These are phyloP conservation scores for Kuraishia ogatae DNA, from an alignment of 805 yeast genomes.

Conservation along the genomic window DNA sequence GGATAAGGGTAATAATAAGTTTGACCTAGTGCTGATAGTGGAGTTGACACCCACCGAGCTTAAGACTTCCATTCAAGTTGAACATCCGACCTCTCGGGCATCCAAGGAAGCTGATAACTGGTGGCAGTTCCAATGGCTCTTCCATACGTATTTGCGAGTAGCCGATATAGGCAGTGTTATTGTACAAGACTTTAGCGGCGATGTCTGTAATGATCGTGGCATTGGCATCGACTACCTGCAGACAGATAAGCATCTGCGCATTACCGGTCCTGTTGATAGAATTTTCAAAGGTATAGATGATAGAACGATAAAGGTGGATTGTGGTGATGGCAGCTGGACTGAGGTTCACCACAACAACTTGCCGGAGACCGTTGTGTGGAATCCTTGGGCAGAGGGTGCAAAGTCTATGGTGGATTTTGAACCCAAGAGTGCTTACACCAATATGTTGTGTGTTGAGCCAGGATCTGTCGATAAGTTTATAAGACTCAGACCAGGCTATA, in stretches of 20 bases:
- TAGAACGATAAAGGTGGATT: conserved; percentile 48
- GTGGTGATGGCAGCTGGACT: conserved; percentile 32
- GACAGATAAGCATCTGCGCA: conserved; percentile 40
- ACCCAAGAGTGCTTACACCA: conserved; percentile 74
- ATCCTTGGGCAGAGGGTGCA: conserved; percentile 86
- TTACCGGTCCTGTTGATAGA: conserved; percentile 76
- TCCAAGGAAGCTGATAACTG: background rate
- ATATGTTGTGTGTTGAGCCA: conserved; percentile 93
- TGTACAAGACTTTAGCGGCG: conserved; percentile 72
- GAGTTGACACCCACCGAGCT: conserved; percentile 37
- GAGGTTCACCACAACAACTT: conserved; percentile 56
- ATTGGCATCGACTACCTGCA: conserved; percentile 52
- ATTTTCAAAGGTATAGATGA: conserved; percentile 59
- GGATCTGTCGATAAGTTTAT: conserved; percentile 30
- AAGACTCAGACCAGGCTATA: background rate
- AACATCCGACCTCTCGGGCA: background rate
- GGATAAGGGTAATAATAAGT: conserved; percentile 52
- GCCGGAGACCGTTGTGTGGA: conserved; percentile 84
- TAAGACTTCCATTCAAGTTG: conserved; percentile 65
- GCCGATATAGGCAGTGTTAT: conserved; percentile 70
- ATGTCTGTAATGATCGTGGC: conserved; percentile 68
- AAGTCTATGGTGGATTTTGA: conserved; percentile 77
- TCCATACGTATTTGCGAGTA: conserved; percentile 80
- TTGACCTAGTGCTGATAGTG: conserved; percentile 18
- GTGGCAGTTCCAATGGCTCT: conserved; percentile 70